Conservation (phyloP, 768 basidiomycete genomes). For the Rossbeevera mucosa region DNA sequence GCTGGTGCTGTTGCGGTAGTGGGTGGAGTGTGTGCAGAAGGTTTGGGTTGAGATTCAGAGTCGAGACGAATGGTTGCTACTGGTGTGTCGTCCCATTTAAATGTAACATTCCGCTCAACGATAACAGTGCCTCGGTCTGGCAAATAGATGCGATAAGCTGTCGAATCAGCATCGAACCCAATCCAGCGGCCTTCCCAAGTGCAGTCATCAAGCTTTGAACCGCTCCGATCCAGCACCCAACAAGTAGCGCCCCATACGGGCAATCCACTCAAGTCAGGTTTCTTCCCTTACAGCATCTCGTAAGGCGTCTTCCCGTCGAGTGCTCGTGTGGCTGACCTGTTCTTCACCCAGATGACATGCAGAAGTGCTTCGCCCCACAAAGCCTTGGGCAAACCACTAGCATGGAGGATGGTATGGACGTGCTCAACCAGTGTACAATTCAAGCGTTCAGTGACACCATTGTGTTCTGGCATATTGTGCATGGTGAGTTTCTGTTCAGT, state of each 20-base stretch:
- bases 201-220: conserved; percentile 25
- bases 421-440: conserved; percentile 11
- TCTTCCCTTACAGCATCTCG: conserved; percentile 2
- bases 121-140: conserved; percentile 8
- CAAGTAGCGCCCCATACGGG: conserved; percentile 19
- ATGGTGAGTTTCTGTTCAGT: no score
- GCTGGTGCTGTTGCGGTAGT: no score
- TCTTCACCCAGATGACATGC: conserved; percentile 15
- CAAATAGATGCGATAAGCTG: conserved; percentile 33
- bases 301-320: conserved; percentile 7
- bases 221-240: conserved; percentile 13
- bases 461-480: no score
- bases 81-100: neutral
- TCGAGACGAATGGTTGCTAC: neutral
- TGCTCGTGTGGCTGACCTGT: no score
- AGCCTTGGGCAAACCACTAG: conserved; percentile 12
- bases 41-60: neutral
- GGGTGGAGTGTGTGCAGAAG: no score
- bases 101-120: neutral
- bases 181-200: conserved; percentile 31
- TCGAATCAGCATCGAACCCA: conserved; percentile 33
- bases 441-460: no score
- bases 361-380: conserved; percentile 23
- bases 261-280: conserved; percentile 14
- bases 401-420: no score